phyloP scores from a whole-genome alignment of 176 grass and related monocot genomes.

The Triticum urartu region DNA sequence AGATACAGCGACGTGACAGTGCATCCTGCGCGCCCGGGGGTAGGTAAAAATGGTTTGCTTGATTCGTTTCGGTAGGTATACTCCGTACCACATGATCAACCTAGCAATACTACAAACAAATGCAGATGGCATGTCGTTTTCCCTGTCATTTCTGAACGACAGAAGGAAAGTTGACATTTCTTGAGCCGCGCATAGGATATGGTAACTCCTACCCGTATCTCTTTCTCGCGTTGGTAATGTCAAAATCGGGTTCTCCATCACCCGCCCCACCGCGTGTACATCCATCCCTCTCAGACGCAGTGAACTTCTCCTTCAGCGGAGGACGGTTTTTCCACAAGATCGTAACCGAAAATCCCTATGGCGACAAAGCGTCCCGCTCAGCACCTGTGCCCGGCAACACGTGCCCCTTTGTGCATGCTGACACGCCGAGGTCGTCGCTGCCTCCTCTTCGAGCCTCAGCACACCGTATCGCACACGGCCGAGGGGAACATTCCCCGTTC shows the following conservation, averaged over 20 bases:
- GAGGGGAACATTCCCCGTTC: not conserved
- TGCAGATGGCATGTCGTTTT: no score
- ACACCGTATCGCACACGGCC: constrained; percentile 19
- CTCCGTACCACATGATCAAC: no score
- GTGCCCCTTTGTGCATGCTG: not conserved
- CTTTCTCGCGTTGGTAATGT: not conserved
- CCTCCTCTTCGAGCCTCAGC: not conserved
- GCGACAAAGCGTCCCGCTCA: not conserved
- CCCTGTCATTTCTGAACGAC: no score
- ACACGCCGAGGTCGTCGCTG: no score
- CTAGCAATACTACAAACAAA: no score
- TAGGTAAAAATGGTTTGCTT: constrained; percentile 18
- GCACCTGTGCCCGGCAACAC: no score
- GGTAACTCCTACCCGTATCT: not conserved
- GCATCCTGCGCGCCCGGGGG: not conserved
- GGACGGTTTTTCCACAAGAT: not conserved
- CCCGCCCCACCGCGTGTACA: not conserved
- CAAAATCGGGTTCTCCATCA: not conserved
- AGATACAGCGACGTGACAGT: not conserved
- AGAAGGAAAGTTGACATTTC: not conserved
- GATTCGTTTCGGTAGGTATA: not conserved
- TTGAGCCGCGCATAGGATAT: not conserved
- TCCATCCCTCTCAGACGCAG: not conserved
- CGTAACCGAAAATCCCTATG: not conserved
- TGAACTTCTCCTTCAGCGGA: not conserved